A percentile compares a stretch with the other conserved stretches of the same genome.
Conservation (phyloP, 768 basidiomycete genomes). For the Leucosporidium scottii region DNA sequence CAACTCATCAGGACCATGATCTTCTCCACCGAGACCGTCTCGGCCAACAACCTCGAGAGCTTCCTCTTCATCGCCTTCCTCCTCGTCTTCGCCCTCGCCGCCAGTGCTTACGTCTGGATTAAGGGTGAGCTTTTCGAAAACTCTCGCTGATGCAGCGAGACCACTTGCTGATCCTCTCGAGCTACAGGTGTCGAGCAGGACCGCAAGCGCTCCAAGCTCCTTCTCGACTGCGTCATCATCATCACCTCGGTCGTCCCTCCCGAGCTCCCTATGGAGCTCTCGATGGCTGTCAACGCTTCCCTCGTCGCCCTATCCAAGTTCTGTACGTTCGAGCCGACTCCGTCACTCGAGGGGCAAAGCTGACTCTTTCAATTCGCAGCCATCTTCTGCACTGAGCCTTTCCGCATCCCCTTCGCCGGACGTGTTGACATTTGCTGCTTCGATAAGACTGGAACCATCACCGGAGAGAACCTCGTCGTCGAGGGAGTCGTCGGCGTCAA, state of each 20-base stretch:
- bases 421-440: conserved; percentile 98
- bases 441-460: conserved; percentile 98
- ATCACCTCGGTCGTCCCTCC: conserved; percentile 97
- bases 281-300: conserved; percentile 89
- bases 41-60: conserved; percentile 89
- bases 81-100: conserved; percentile 93
- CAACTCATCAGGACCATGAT: conserved; percentile 98
- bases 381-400: conserved; percentile 98
- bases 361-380: conserved; percentile 49
- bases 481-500: conserved; percentile 88
- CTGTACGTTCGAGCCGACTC: conserved; percentile 50
- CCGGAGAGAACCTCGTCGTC: conserved; percentile 85
- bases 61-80: conserved; percentile 98
- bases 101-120: conserved; percentile 96
- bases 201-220: conserved; percentile 85
- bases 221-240: conserved; percentile 91
- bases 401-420: conserved; percentile 92
- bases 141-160: no score
- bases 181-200: conserved; percentile 76
- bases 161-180: neutral
- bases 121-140: conserved; percentile 60
- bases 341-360: no score
- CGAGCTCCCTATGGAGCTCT: conserved; percentile 95
- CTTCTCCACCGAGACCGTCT: conserved; percentile 92
- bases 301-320: conserved; percentile 88